Base-by-base conservation (phyloP, 371 early-diverging fungal species). In the Apophysomyces elegans region DNA sequence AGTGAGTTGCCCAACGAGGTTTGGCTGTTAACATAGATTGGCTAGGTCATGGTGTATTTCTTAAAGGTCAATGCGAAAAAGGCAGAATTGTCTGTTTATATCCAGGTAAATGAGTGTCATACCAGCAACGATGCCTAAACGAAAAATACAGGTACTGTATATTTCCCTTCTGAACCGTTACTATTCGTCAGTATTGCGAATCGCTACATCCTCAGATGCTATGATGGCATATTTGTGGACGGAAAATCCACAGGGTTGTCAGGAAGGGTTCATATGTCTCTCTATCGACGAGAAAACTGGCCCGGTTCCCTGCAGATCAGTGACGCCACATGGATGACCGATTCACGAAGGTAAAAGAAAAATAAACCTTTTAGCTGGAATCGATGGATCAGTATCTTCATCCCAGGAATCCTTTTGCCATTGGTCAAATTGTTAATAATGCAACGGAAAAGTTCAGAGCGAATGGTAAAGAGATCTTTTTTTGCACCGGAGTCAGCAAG, bases 401-500 rank as follows among this genome's bases (percentile, higher is more conserved):
- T 7, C 21, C 63, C 37, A 83, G 77, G 16, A 86, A 85, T 44
- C 85, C 87, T 5, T 56, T 86, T 8, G 83, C 84, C 4, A 67
- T 85, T n/a, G 87, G 87, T 5, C 87, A 86, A 41, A 74, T 76
- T 59, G 82, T 86, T 36, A 86, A 86, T 59, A 85, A 86, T 44
- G 80, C 79, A 4, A 83, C 79, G 13, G 7, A 32, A 0, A 26
- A 37, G 26, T 62, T 65, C 47, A 66, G 63, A n/a, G 69, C 84
- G 7, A 86, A 86, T 63, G 83, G 83, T 83, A 76, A 57, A 4
- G 9, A 39, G 12, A 41, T 13, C 35, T 14, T 39, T 16, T 1
- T 8, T 56, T n/a, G 6, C 32, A 2, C 32, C 32, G 32, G 32
- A 26, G 3, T 26, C 32, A 26, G 1, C 32, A 26, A 26, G 32